Evolutionary conservation across 2,329 filamentous ascomycete genomes (phyloP), one percentile per base, ranked within the genome.

Genomic region (Fusarium siculi): DNA sequence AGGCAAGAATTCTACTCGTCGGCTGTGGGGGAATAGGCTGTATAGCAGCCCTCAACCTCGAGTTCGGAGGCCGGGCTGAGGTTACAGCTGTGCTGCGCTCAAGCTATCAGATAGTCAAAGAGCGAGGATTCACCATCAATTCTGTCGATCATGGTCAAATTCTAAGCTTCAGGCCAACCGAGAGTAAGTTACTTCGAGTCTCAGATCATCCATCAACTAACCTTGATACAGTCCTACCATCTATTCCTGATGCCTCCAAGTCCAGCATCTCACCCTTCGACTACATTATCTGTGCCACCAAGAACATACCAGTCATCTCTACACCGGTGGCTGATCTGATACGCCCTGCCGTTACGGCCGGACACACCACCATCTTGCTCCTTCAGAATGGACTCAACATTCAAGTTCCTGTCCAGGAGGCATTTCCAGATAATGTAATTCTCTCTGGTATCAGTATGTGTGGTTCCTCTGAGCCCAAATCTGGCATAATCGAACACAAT

Each of bases 351-450:
- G 74, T 77, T 7, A 73, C 76, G 5, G 58, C 56, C 3, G 65
- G 70, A 11, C 61, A 68, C 34, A 70, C 76, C 10, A 63, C 66
- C 34, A 75, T 77, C n/a, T 23, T 77, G 18, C 63, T 77, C 32
- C 65, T 77, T 18, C 76, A 77, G 50, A 77, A 77, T 37, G 76
- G 76, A 14, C 73, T 77, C 28, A 77, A 77, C 50, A 77, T 77
- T 30, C 72, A 77, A 54, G 34, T 32, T 12, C 75, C 75, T 18
- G 56, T 77, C 30, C 36, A 67, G 9, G 56, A 72, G 11, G 68
- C 63, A 18, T 77, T 77, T 46, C 75, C 75, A 6, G 16, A 56
- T 28, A 77, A 75, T 50, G 11, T 54, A 18, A 66, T 77, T n/a
- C 63, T 77, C 23, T 77, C 75, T 14, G 75, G 76, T 9, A 75